A percentile compares a stretch with the other conserved stretches of the same genome.
These are phyloP conservation scores for Furcasterigmium sp. DNA, from an alignment of 2,329 filamentous ascomycete genomes.

Conservation along the genomic window DNA sequence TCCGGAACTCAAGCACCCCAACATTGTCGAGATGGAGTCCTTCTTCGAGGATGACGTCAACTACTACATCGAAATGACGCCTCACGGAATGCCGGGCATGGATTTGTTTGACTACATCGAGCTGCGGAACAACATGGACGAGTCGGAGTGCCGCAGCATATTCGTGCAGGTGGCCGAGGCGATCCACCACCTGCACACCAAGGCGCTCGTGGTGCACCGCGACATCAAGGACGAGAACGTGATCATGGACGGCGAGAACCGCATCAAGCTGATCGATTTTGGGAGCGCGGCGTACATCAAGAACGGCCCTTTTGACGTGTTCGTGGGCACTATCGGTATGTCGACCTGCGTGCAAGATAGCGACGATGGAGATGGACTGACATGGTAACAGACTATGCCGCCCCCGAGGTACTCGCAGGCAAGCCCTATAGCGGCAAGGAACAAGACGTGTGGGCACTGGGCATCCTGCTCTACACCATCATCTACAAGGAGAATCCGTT, in stretches of 20 bases:
- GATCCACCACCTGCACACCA: constrained; percentile 85
- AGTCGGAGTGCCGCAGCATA: constrained; percentile 87
- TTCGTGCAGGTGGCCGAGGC: constrained; percentile 90
- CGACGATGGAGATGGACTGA: background rate
- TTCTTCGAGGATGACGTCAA: constrained; percentile 80
- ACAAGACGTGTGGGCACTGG: constrained; percentile 96
- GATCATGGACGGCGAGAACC: constrained; percentile 88
- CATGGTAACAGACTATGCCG: constrained; percentile 74
- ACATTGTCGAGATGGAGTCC: constrained; percentile 68
- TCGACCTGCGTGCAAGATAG: constrained; percentile 7
- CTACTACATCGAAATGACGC: constrained; percentile 98
- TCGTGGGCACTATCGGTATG: constrained; percentile 96
- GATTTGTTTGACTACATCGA: constrained; percentile 99
- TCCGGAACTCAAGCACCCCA: constrained; percentile 61
- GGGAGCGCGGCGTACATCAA: constrained; percentile 98
- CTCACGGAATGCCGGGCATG: constrained; percentile 94
- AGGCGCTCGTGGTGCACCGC: constrained; percentile 86
- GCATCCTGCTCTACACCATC: constrained; percentile 95
- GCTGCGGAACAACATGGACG: constrained; percentile 91
- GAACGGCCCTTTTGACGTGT: constrained; percentile 96
- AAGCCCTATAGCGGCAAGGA: constrained; percentile 91
- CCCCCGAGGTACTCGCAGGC: constrained; percentile 93
- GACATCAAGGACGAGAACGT: constrained; percentile 99
- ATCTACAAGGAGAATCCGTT: constrained; percentile 99
- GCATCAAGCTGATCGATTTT: constrained; percentile 97